Evolutionary conservation across 257 asterid genomes (phyloP), one percentile per base, ranked within the genome.

Genomic region (Forsythia viridissima): DNA sequence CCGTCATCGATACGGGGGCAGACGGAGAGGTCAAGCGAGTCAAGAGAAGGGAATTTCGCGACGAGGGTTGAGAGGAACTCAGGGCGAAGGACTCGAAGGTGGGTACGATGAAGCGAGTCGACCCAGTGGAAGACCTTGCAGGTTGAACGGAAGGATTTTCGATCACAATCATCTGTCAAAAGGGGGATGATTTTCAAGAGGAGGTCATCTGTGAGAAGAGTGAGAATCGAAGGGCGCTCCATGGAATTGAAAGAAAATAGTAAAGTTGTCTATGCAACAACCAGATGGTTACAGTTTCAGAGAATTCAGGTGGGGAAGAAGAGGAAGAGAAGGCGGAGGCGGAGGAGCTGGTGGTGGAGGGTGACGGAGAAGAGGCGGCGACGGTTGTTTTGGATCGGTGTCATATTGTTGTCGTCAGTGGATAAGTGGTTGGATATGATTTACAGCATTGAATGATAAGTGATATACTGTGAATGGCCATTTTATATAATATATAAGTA

Each of bases 1-100:
- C 85, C 82, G 70, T 84, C 89, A 36, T 90, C 87, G 74, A 92
- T 43, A 59, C 87, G 84, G 57, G 97, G 95, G 85, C 97, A 92
- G 42, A 71, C 85, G 57, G 97, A 92, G 80, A 92, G 82, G 80
- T 92, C 97, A 66, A 92, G 82, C 6, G 95, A 90, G 70, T 61
- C 1, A 21, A 89, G n/a, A 65, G 71, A 74, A 34, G 85, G 86
- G 55, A 90, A 87, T 4, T 84, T 90, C 15, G 85, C 71, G 80
- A 90, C 82, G 5, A 92, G 89, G 12, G 82, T 72, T 0, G 82
- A 70, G n/a, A 92, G 87, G 82, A 86, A 89, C 79, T 92, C 92
- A 44, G 84, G 91, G 48, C 93, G 91, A 84, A 89, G 92, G 70
- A 90, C 71, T 38, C 87, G 84, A 78, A 92, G 81, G 74, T 88